Evolutionary conservation across 306 rosid genomes (phyloP).

Genomic region (Lathyrus tuberosus): DNA sequence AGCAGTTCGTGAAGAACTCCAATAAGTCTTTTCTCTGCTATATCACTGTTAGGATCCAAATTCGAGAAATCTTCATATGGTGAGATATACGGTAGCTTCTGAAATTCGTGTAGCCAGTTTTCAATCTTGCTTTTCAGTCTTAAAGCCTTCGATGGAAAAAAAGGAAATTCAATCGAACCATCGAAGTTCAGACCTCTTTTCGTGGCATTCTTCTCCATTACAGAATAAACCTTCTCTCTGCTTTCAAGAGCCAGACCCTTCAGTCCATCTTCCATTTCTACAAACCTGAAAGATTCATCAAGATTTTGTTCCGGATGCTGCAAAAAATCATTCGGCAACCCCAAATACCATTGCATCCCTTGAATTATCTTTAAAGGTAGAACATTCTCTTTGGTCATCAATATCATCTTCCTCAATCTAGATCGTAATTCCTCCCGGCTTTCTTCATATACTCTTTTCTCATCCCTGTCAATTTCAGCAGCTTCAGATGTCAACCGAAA

Average conservation of each 20-base stretch:
- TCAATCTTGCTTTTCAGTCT: conserved; percentile 80
- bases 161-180: conserved; percentile 48
- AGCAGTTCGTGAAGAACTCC: conserved; percentile 86
- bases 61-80: conserved; percentile 69
- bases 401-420: conserved; percentile 75
- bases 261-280: conserved; percentile 78
- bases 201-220: conserved; percentile 65
- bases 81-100: conserved; percentile 82
- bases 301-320: conserved; percentile 54
- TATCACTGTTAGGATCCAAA: conserved; percentile 63
- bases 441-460: conserved; percentile 63
- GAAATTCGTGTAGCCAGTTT: conserved; percentile 71
- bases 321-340: conserved; percentile 76
- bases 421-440: conserved; percentile 60
- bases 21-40: conserved; percentile 76
- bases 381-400: conserved; percentile 70
- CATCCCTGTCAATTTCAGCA: conserved; percentile 70
- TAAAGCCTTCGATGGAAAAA: conserved; percentile 76
- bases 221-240: conserved; percentile 58
- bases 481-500: conserved; percentile 85
- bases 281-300: conserved; percentile 69
- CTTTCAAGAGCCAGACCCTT: conserved; percentile 61
- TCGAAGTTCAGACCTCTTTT: conserved; percentile 34
- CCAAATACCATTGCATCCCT: conserved; percentile 94
- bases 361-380: conserved; percentile 77